Conservation (phyloP, 768 basidiomycete species). For the Pisolithus sp. region DNA sequence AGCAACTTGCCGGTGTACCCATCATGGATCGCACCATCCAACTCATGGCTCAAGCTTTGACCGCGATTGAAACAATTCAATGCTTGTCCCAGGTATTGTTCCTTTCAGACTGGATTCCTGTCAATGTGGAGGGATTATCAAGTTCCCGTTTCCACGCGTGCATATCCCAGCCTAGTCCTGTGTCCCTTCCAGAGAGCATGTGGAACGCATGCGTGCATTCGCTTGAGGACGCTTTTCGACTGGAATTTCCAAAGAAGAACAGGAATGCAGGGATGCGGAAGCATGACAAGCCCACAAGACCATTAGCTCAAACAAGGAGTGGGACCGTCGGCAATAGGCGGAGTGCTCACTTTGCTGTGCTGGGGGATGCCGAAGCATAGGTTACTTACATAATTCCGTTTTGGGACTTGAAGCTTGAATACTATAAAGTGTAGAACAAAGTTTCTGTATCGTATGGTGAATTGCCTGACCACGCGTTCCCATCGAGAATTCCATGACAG, state of each 20-base stretch:
- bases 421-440: not conserved
- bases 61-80: conserved; percentile 53
- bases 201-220: conserved; percentile 44
- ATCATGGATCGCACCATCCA: conserved; percentile 60
- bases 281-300: not conserved
- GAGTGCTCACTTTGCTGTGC: conserved; percentile 35
- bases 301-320: not conserved
- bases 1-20: conserved; percentile 13
- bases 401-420: too few relatives aligned
- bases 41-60: conserved; percentile 56
- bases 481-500: too few relatives aligned
- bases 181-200: conserved; percentile 28
- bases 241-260: conserved; percentile 45
- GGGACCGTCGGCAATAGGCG: conserved; percentile 3
- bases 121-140: conserved; percentile 46
- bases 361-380: conserved; percentile 35
- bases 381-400: not conserved
- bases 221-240: conserved; percentile 43
- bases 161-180: conserved; percentile 31
- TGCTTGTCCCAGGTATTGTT: conserved; percentile 58
- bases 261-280: conserved; percentile 25
- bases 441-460: too few relatives aligned
- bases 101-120: conserved; percentile 42
- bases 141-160: conserved; percentile 53
- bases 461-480: too few relatives aligned